Conservation (phyloP, 768 basidiomycete genomes). For the Boletellus sp. region DNA sequence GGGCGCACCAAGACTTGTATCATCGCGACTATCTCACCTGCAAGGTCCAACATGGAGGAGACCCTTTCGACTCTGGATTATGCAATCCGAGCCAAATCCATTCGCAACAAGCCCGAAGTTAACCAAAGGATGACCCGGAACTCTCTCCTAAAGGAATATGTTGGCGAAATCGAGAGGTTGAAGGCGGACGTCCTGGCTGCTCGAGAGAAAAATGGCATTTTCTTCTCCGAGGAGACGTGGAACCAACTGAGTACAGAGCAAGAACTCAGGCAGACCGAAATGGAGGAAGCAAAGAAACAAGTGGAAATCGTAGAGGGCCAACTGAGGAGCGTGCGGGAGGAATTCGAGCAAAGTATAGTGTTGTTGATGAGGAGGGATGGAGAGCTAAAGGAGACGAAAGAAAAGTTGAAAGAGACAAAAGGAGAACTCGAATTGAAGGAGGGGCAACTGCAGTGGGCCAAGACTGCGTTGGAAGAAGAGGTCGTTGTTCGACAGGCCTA, state of each 20-base stretch:
- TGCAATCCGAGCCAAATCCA: constrained; percentile 91
- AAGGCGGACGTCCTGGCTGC: constrained; percentile 89
- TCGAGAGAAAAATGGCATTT: constrained; percentile 94
- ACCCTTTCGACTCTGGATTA: constrained; percentile 97
- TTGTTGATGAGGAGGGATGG: constrained; percentile 70
- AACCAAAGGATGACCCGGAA: constrained; percentile 94
- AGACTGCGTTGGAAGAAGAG: constrained; percentile 72
- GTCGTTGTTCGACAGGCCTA: constrained; percentile 71
- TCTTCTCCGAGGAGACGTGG: constrained; percentile 90
- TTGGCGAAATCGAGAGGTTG: constrained; percentile 88
- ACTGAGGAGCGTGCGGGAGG: constrained; percentile 74
- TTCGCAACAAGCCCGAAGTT: constrained; percentile 91
- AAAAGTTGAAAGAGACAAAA: constrained; percentile 51
- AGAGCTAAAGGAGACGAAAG: constrained; percentile 64
- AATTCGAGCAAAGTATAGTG: constrained; percentile 87
- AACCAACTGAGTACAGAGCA: constrained; percentile 74
- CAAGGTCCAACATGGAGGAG: constrained; percentile 92
- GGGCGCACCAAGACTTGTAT: constrained; percentile 97
- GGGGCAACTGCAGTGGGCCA: constrained; percentile 55
- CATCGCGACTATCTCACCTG: constrained; percentile 93
- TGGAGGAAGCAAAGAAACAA: constrained; percentile 79
- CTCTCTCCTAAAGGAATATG: constrained; percentile 88
- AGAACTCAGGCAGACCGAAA: constrained; percentile 69
- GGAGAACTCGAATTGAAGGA: constrained; percentile 51
- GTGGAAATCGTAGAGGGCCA: constrained; percentile 82